These are phyloP conservation scores for Excoecaria cochinchinensis DNA, from an alignment of 345 rosid species.

Conservation along the genomic window DNA sequence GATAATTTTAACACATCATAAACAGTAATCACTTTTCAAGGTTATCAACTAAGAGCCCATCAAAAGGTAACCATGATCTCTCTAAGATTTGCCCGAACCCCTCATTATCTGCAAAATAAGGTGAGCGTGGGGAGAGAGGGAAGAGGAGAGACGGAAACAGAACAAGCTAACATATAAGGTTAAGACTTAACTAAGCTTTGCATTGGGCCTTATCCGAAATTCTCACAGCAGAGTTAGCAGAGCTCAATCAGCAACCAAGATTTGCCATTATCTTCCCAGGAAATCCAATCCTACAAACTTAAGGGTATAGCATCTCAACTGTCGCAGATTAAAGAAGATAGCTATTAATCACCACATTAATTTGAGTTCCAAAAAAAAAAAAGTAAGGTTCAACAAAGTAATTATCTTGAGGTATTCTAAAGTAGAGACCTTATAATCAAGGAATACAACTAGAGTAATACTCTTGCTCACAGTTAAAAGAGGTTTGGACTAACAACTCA, in stretches of 20 bases:
- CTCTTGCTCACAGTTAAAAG: not conserved
- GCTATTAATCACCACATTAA: not conserved
- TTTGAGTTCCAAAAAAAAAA: not conserved
- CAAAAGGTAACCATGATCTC: not conserved
- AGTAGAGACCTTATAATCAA: not conserved
- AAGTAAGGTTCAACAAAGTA: not conserved
- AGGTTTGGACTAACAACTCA: not conserved
- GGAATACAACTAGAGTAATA: not conserved
- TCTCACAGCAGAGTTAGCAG: not conserved
- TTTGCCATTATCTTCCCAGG: too few species aligned
- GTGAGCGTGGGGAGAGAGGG: not conserved
- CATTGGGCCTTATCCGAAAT: not conserved
- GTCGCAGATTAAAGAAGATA: not conserved
- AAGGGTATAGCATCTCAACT: not conserved
- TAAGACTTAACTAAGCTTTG: not conserved
- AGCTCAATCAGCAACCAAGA: not conserved
- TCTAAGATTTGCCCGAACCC: not conserved
- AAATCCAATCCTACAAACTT: too few species aligned
- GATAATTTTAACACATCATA: not conserved
- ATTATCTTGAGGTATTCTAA: slow-evolving; percentile 7
- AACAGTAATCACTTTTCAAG: not conserved
- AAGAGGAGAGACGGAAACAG: not conserved
- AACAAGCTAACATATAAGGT: not conserved
- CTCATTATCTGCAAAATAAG: not conserved
- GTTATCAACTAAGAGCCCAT: not conserved